Evolutionary conservation across 441 rosid genomes (phyloP).

Genomic region (Eutrema salsugineum): DNA sequence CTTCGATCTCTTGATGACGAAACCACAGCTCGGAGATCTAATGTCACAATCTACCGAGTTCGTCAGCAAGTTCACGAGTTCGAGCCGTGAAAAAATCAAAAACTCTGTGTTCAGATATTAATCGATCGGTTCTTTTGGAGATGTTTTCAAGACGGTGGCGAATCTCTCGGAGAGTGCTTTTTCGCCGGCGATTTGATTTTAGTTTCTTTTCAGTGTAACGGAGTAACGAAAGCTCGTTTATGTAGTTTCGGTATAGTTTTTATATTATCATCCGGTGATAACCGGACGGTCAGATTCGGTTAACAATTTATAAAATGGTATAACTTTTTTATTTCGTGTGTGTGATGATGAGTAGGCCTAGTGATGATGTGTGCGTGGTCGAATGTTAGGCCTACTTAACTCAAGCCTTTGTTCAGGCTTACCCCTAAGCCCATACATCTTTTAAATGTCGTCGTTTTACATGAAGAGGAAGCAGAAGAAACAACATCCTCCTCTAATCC

Average conservation of each 20-base stretch:
- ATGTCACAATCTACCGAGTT: conserved; percentile 54
- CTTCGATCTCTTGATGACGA: conserved; percentile 33
- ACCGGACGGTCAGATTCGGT: conserved; percentile 20
- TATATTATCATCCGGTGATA: conserved; percentile 1
- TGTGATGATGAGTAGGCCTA: background rate
- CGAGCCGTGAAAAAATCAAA: conserved; percentile 30
- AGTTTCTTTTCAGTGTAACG: background rate
- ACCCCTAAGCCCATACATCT: too few relatives aligned
- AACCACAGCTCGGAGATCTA: conserved; percentile 24
- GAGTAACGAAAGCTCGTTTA: background rate
- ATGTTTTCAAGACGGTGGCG: background rate
- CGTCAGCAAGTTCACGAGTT: conserved; percentile 54
- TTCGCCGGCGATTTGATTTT: conserved; percentile 2
- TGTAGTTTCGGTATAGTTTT: conserved; percentile 27
- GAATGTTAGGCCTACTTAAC: too few relatives aligned
- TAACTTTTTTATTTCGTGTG: background rate
- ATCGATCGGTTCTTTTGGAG: conserved; percentile 1
- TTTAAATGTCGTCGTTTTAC: too few relatives aligned
- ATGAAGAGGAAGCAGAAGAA: too few relatives aligned
- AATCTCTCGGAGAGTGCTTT: background rate
- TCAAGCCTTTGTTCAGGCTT: too few relatives aligned
- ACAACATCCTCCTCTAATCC: too few relatives aligned
- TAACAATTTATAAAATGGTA: background rate
- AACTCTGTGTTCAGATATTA: background rate
- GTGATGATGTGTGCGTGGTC: background rate